These are phyloP conservation scores for Scytalidium sp. DNA, from an alignment of 2,329 filamentous ascomycete species.

Conservation along the genomic window DNA sequence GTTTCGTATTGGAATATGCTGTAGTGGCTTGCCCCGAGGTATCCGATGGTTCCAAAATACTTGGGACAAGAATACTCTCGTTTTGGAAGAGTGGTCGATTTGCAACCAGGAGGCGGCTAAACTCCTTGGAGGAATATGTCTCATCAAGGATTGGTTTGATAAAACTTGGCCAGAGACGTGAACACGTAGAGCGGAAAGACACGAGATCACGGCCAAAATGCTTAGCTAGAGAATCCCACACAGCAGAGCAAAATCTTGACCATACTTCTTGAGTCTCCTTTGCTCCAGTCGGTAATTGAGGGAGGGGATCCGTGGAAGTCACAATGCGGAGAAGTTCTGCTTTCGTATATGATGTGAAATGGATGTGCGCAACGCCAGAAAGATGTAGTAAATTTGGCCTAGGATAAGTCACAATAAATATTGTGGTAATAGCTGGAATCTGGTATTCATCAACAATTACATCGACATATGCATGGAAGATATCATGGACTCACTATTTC, in stretches of 20 bases:
- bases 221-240: slow-evolving; percentile 83
- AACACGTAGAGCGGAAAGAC: slow-evolving; percentile 66
- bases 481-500: slow-evolving; percentile 61
- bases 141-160: slow-evolving; percentile 72
- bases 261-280: slow-evolving; percentile 66
- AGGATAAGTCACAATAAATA: slow-evolving; percentile 75
- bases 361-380: slow-evolving; percentile 69
- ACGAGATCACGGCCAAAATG: slow-evolving; percentile 78
- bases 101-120: slow-evolving; percentile 76
- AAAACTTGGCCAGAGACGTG: slow-evolving; percentile 82
- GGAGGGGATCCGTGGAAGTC: slow-evolving; percentile 44
- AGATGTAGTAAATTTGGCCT: slow-evolving; percentile 67
- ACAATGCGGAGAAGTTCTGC: slow-evolving; percentile 77
- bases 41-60: slow-evolving; percentile 38
- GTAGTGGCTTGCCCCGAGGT: slow-evolving; percentile 12
- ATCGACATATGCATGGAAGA: slow-evolving; percentile 1
- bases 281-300: slow-evolving; percentile 39
- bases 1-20: slow-evolving; percentile 8
- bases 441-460: slow-evolving; percentile 33
- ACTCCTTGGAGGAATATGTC: slow-evolving; percentile 70
- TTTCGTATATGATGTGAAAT: slow-evolving; percentile 83
- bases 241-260: slow-evolving; percentile 75
- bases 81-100: slow-evolving; percentile 69
- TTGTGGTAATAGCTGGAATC: slow-evolving; percentile 74
- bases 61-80: slow-evolving; percentile 66